Evolutionary conservation across 163 green algal genomes (phyloP), one percentile per base, ranked within the genome.

Genomic region (Coccomyxa subellipsoidea): DNA sequence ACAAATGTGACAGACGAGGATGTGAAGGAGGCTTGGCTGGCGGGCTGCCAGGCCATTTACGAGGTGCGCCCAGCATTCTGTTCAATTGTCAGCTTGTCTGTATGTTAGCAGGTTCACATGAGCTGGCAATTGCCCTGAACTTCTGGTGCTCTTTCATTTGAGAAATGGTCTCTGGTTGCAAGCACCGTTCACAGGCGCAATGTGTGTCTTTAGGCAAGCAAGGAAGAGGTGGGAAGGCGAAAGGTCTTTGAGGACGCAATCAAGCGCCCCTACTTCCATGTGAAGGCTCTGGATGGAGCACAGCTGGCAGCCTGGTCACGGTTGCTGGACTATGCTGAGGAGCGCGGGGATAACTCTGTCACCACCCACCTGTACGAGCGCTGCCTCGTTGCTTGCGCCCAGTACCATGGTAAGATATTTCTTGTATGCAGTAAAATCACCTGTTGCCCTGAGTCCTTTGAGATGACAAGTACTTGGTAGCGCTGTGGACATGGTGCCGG

Each of bases 231-330:
- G 39, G 72, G 72, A 15, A 79, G 82, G 31, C 81, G 89, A 7
- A 79, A 85, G 77, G 83, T 78, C 0, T 97, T 90, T 83, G 93
- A 97, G 87, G 87, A 89, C 27, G 87, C 66, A 29, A 93, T 96
- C 69, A 91, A 91, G 84, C 87, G 94, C 37, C 88, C 94, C 4
- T 97, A 96, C 81, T 97, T 95, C 87, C 94, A 97, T 77, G 85
- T 94, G 35, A 97, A 96, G 92, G 87, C 92, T 2, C 88, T 97
- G 66, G 92, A 97, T 82, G 77, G 82, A 7, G 82, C 81, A 21
- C 93, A 97, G 91, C 86, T 97, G 34, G 59, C 38, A 38, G 94
- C 94, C 88, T 96, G 94, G 94, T 80, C 83, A 38, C 81, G 85
- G 0, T 97, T 97, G 84, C 82, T 97, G 53, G 90, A 95, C 75